A percentile compares a stretch with the other conserved stretches of the same genome.
Conservation (phyloP, 306 rosid genomes). For the Vigna nakashimae region DNA sequence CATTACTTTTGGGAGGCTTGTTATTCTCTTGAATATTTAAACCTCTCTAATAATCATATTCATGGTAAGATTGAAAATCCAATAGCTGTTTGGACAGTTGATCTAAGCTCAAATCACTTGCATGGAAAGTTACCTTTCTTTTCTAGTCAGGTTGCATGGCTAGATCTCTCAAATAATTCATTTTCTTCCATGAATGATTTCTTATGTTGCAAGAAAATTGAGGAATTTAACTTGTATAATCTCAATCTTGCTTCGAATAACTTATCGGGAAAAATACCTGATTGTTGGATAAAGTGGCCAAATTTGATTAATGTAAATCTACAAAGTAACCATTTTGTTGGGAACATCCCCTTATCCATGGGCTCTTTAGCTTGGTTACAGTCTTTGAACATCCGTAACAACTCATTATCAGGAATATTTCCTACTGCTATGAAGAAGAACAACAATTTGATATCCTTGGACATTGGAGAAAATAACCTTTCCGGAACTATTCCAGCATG, state of each 20-base stretch:
- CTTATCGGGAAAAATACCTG: constrained; percentile 25
- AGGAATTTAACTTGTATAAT: neutral
- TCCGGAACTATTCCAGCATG: constrained; percentile 3
- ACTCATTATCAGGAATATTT: constrained; percentile 5
- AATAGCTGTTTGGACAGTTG: fast-evolving
- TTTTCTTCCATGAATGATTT: constrained; percentile 1
- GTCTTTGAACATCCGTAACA: constrained; percentile 3
- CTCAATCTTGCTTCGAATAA: constrained; percentile 35
- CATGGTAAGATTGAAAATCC: constrained; percentile 13
- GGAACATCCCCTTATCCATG: constrained; percentile 21
- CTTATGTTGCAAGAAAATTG: neutral
- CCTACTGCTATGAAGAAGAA: neutral
- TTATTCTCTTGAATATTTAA: too few relatives aligned
- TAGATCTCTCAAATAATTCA: constrained; percentile 39
- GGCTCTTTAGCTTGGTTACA: neutral
- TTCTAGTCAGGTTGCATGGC: fast-evolving
- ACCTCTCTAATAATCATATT: constrained; percentile 35
- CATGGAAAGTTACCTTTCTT: neutral
- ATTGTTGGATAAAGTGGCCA: constrained; percentile 32
- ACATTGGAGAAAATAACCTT: constrained; percentile 20
- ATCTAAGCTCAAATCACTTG: constrained; percentile 28
- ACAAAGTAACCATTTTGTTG: constrained; percentile 11
- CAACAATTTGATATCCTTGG: neutral
- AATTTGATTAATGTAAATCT: neutral
- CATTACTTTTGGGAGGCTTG: neutral